Evolutionary conservation across 306 rosid genomes (phyloP), one percentile per base, ranked within the genome.

Genomic region (Pachyrhizus erosus): DNA sequence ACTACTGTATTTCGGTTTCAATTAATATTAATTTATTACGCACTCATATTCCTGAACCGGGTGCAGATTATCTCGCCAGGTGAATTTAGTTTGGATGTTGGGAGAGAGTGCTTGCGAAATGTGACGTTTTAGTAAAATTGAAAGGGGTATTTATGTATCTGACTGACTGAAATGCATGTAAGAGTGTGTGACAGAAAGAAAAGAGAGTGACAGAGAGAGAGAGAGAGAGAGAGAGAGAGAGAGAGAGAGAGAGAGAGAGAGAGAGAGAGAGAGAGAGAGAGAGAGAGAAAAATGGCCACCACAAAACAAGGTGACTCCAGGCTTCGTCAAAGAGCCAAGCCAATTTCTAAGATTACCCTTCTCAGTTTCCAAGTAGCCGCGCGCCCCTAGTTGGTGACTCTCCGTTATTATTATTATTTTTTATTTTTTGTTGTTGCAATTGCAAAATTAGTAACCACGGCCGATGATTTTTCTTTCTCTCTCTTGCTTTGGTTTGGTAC

Each of bases 261-360:
- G 6, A 34, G 17, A 51, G n/a, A 42, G 67, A 27, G 31, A 27
- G 31, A 27, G 31, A 27, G 0, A 13, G n/a, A 54, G 27, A 4
- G 29, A 20, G 2, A 27, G 31, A 27, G 3, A 1, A 27, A 3
- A 27, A 3, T 3, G 3, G 62, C 6, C 42, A 17, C n/a, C 60
- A 46, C 31, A 80, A 9, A 51, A 51, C 14, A 69, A 72, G 65
- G 51, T 88, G 97, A 42, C 96, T 88, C 89, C 79, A 79, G 39
- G 84, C 24, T 65, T 81, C 87, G 10, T 81, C 97, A 75, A 92
- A 91, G 88, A 68, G 91, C 89, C 90, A 85, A 84, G 26, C 40
- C 12, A 21, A 70, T 14, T 5, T 68, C 42, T 8, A 13, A 12
- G 26, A 18, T 54, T 51, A 80, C 62, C 87, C 83, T 66, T 66